Evolutionary conservation across 768 basidiomycete genomes (phyloP), one percentile per base, ranked within the genome.

Genomic region (Boletus eberwhitei): DNA sequence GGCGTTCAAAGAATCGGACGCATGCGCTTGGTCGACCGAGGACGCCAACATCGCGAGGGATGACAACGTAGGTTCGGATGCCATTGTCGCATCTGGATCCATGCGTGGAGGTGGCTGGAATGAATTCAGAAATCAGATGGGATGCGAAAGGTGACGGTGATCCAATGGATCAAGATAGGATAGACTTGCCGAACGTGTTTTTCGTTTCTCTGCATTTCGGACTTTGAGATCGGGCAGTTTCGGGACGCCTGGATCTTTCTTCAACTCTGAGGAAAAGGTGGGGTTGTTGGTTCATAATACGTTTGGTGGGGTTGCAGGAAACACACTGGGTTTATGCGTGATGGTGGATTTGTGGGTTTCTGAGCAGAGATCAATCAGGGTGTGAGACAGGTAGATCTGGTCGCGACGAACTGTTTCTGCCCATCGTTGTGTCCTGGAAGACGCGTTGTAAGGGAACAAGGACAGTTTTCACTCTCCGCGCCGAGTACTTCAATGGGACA

Each of bases 201-300:
- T 77, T 39, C 78, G 75, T 53, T 78, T 81, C 37, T 74, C 78
- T 52, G 76, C 77, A 73, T 81, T 80, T 54, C 78, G 74, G 32
- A 75, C 73, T 73, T 90, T 90, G 45, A 89, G 73, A 71, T 84
- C 78, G 16, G 90, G 87, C 2, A 96, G 79, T 64, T 88, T 85
- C 7, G 93, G 93, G 2, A 97, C 75, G 17, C 93, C 94, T 35
- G 90, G 88, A 68, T 96, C 93, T 66, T 91, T 94, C 72, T 89
- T 93, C 38, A 93, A 74, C 66, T 88, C 91, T 93, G 5, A 19
- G 16, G 38, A 21, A 32, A 37, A 48, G 6, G 2, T 17, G 17
- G 22, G 3, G 47, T 36, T 14, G 17, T 39, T 34, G 16, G 6
- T 29, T 52, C 35, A 50, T 14, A 39, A 51, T 48, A 47, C 31